Evolutionary conservation across 768 basidiomycete genomes (phyloP).

Genomic region (Lactifluus echinatus): DNA sequence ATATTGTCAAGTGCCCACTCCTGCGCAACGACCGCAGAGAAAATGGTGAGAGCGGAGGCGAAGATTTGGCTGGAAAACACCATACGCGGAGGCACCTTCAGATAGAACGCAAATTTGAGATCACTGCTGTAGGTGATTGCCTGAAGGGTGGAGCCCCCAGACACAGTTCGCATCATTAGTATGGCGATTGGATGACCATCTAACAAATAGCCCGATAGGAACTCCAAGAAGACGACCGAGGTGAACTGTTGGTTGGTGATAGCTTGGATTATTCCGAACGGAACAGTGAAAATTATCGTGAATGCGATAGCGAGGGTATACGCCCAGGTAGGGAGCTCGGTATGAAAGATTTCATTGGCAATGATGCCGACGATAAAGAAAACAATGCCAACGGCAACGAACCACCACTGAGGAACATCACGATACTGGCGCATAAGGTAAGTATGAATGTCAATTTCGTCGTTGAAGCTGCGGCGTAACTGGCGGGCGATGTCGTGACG

Average conservation of each 20-base stretch:
- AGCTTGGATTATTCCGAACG: slow-evolving; percentile 72
- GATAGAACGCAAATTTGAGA: slow-evolving; percentile 50
- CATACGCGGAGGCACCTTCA: too few relatives aligned
- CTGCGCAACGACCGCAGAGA: too few relatives aligned
- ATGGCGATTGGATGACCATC: slow-evolving; percentile 43
- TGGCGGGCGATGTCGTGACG: slow-evolving; percentile 73
- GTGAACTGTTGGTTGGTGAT: slow-evolving; percentile 73
- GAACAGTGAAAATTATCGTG: slow-evolving; percentile 65
- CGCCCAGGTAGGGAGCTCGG: slow-evolving; percentile 62
- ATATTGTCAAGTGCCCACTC: too few relatives aligned
- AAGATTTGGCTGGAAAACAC: too few relatives aligned
- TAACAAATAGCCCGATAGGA: slow-evolving; percentile 65
- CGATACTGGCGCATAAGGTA: slow-evolving; percentile 74
- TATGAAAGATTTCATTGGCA: slow-evolving; percentile 63
- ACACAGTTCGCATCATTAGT: slow-evolving; percentile 84
- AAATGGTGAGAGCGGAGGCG: too few relatives aligned
- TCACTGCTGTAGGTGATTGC: slow-evolving; percentile 57
- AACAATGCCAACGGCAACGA: slow-evolving; percentile 24
- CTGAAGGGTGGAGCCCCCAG: slow-evolving; percentile 63
- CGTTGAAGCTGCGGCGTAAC: slow-evolving; percentile 57
- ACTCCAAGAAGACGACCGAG: slow-evolving; percentile 65
- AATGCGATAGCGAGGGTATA: slow-evolving; percentile 60
- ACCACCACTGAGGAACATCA: slow-evolving; percentile 73
- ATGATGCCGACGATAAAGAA: slow-evolving; percentile 65
- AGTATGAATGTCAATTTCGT: slow-evolving; percentile 81